Evolutionary conservation across 805 yeast genomes (phyloP), one percentile per base, ranked within the genome.

Genomic region (Saturnispora diversa): DNA sequence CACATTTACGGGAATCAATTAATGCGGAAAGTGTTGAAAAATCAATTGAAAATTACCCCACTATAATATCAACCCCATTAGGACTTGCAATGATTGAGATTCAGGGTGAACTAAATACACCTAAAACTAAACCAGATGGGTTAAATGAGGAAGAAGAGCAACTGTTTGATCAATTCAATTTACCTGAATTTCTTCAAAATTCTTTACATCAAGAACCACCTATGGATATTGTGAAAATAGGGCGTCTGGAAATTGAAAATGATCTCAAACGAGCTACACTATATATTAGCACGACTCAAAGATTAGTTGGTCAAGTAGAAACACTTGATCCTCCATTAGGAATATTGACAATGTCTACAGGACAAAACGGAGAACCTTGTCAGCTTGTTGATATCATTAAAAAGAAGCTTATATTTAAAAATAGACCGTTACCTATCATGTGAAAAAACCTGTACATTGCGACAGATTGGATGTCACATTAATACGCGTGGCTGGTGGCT

Each of bases 361-460:
- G 55, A 8, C 56, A 59, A 3, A 49, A 56, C 3, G 27, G 17
- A 10, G 6, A 22, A 4, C 37, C 21, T 9, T 69, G 80, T 4
- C 63, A 74, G 45, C 59, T 82, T 49, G 59, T 77, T 8, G 90
- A 82, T 53, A 60, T 84, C 1, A 67, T 84, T 3, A 60, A 60
- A 24, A 68, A 71, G 45, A 80, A 79, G 52, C 58, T 82, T 15
- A 66, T 79, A 7, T 84, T 84, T 53, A 72, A 67, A 36, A 72
- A 74, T 29, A 66, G 94, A 46, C 92, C 94, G 0, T 62, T 84
- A 37, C 94, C 94, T 4, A 77, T 82, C 37, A 81, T 82, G 88
- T 80, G 55, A 64, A n/a, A n/a, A n/a, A n/a, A n/a, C n/a, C n/a
- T n/a, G 19, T 48, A 42, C 8, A 24, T 24, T 11, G 12, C 5